A percentile compares a stretch with the other conserved stretches of the same genome.
phyloP scores from a whole-genome alignment of 805 yeast genomes.

The Ogataea parapolymorpha region DNA sequence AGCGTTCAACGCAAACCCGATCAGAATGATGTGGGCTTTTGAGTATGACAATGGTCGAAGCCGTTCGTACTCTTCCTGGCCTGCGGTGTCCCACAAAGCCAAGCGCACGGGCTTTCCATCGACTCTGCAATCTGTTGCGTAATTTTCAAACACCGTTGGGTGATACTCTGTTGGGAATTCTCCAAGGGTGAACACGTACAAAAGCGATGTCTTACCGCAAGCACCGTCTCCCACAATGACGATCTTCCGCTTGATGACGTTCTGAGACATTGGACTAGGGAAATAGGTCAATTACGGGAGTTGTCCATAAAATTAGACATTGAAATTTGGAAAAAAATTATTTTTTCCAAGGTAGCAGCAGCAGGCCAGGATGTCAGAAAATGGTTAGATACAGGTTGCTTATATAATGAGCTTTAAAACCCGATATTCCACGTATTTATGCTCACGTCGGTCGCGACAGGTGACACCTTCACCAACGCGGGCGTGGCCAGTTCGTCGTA shows the following conservation, averaged over 20 bases:
- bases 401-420: background rate
- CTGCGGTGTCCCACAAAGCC: conserved; percentile 95
- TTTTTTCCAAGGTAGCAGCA: background rate
- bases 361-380: background rate
- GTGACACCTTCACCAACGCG: conserved; percentile 36
- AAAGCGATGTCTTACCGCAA: conserved; percentile 86
- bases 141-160: conserved; percentile 93
- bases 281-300: background rate
- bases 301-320: conserved; percentile 7
- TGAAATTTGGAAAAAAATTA: conserved; percentile 6
- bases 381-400: background rate
- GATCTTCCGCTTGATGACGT: conserved; percentile 59
- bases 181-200: conserved; percentile 90
- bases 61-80: conserved; percentile 93
- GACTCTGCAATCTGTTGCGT: conserved; percentile 89
- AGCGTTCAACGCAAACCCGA: conserved; percentile 81
- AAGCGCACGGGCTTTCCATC: conserved; percentile 89
- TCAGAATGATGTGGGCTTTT: conserved; percentile 79
- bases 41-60: conserved; percentile 84
- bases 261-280: conserved; percentile 11
- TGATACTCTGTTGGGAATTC: conserved; percentile 91
- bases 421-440: conserved; percentile 9
- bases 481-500: conserved; percentile 47
- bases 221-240: conserved; percentile 96
- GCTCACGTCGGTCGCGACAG: conserved; percentile 6